Percentiles rank a stretch among this genome's conserved stretches.
These are phyloP conservation scores for Telfairia occidentalis DNA, from an alignment of 331 rosid species.

Conservation along the genomic window DNA sequence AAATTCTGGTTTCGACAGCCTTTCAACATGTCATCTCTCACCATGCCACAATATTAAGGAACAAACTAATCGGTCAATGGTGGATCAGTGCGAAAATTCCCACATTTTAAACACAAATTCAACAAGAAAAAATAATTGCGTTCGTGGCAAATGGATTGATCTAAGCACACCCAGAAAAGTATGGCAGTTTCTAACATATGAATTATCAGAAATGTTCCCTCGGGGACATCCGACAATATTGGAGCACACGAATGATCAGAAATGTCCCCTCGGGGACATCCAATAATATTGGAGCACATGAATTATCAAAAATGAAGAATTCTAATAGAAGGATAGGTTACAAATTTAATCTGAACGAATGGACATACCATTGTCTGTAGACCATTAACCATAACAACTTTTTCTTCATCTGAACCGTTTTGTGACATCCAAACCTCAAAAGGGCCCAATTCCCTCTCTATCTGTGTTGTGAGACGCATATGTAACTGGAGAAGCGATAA, in stretches of 20 bases:
- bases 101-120: background rate
- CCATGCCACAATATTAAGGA: background rate
- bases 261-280: no score
- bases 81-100: background rate
- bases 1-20: background rate
- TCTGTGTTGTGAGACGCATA: slow-evolving; percentile 54
- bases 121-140: background rate
- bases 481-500: slow-evolving; percentile 51
- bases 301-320: background rate
- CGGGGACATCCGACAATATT: no score
- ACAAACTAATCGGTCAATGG: background rate
- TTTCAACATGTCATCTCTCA: background rate
- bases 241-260: no score
- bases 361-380: slow-evolving; percentile 64
- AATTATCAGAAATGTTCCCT: background rate
- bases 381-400: slow-evolving; percentile 62
- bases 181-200: background rate
- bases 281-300: no score
- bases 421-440: slow-evolving; percentile 65
- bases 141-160: background rate
- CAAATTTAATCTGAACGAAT: background rate
- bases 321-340: background rate
- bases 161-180: background rate
- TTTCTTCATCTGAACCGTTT: slow-evolving; percentile 41
- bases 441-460: slow-evolving; percentile 78